Conservation (phyloP, 768 basidiomycete species). For the Peribolospora baueri region DNA sequence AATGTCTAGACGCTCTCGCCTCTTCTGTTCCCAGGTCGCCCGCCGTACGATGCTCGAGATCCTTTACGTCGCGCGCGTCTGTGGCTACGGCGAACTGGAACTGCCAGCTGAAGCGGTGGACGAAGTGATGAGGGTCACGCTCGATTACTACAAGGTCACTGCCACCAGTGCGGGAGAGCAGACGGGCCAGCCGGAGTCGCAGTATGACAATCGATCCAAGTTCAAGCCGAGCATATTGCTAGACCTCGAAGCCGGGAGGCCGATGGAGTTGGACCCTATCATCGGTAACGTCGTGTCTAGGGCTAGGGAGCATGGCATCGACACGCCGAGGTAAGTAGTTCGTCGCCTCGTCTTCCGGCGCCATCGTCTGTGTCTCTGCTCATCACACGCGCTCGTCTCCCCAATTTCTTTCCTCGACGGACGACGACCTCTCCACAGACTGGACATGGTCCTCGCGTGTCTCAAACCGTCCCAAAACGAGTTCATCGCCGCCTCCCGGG, state of each 20-base stretch:
- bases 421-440: too few relatives aligned
- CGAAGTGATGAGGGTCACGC: slow-evolving; percentile 6
- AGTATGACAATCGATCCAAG: not conserved
- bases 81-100: slow-evolving; percentile 5
- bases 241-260: slow-evolving; percentile 8
- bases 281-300: slow-evolving; percentile 8
- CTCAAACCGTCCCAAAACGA: too few relatives aligned
- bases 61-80: slow-evolving; percentile 7
- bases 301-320: slow-evolving; percentile 6
- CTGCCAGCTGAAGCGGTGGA: slow-evolving; percentile 6
- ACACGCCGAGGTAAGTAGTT: slow-evolving; percentile 1
- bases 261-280: slow-evolving; percentile 9
- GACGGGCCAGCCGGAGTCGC: too few relatives aligned
- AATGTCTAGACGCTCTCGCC: not conserved
- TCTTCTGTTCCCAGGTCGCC: slow-evolving; percentile 2
- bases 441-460: too few relatives aligned
- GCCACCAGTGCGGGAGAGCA: not conserved
- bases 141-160: slow-evolving; percentile 4
- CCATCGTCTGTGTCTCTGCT: too few relatives aligned
- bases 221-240: slow-evolving; percentile 12
- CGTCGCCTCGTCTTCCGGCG: too few relatives aligned
- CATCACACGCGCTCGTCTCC: too few relatives aligned
- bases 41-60: slow-evolving; percentile 8
- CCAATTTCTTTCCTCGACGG: too few relatives aligned
- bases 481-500: too few relatives aligned